Percentiles rank a stretch among this genome's conserved stretches.
Conservation (phyloP, 352 stramenopile genomes). For the Phytophthora niederhauseri region DNA sequence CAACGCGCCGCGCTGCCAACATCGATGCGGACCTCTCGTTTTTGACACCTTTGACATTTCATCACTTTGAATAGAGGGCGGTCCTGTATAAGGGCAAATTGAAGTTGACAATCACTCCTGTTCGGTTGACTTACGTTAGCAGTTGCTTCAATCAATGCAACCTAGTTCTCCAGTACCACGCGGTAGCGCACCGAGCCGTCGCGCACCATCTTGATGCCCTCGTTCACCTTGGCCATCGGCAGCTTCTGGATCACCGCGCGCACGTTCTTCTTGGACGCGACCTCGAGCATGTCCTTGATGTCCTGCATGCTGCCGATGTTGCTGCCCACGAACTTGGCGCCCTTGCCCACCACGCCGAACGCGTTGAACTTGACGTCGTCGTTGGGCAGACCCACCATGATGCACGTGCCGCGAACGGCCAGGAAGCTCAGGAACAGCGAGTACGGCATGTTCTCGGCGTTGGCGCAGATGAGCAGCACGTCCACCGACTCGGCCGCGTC, state of each 20-base stretch:
- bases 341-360: slow-evolving; percentile 48
- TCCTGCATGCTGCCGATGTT: slow-evolving; percentile 80
- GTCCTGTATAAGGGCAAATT: too few species aligned
- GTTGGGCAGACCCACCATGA: slow-evolving; percentile 74
- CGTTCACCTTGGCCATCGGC: slow-evolving; percentile 48
- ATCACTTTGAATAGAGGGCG: too few species aligned
- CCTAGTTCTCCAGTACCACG: slow-evolving; percentile 17
- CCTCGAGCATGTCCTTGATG: slow-evolving; percentile 84
- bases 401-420: slow-evolving; percentile 51
- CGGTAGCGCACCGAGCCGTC: slow-evolving; percentile 46
- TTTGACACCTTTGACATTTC: too few species aligned
- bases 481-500: slow-evolving; percentile 48
- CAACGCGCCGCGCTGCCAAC: too few species aligned
- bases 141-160: too few species aligned
- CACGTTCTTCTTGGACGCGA: slow-evolving; percentile 75
- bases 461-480: slow-evolving; percentile 73
- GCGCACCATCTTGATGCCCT: slow-evolving; percentile 45
- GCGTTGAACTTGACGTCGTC: slow-evolving; percentile 60
- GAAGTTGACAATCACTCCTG: too few species aligned
- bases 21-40: too few species aligned
- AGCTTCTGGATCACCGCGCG: slow-evolving; percentile 53
- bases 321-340: slow-evolving; percentile 61
- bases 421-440: slow-evolving; percentile 61
- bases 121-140: too few species aligned
- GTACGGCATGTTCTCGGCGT: slow-evolving; percentile 59